Percentiles rank a stretch among this genome's conserved stretches.
Conservation (phyloP, 441 rosid species). For the Adansonia gregorii region DNA sequence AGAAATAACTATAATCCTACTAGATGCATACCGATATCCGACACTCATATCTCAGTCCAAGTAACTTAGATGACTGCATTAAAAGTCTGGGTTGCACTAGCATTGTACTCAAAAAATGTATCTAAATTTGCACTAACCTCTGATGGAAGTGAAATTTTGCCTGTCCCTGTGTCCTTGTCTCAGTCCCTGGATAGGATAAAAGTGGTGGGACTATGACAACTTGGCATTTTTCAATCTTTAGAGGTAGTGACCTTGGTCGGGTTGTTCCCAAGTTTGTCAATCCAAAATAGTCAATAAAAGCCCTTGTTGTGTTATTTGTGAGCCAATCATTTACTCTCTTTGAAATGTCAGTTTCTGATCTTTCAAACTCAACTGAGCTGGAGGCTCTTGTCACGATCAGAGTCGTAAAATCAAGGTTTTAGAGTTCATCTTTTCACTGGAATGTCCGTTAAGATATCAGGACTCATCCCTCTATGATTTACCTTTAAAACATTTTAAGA, state of each 20-base stretch:
- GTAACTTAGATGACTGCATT: neutral
- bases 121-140: neutral
- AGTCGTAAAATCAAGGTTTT: too few species aligned
- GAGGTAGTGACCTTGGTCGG: neutral
- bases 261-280: neutral
- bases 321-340: neutral
- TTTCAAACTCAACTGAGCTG: neutral
- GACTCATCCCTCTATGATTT: neutral
- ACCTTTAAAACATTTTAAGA: neutral
- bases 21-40: too few species aligned
- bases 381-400: neutral
- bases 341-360: neutral
- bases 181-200: conserved; percentile 23
- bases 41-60: too few species aligned
- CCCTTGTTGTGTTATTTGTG: neutral
- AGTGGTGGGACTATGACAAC: conserved; percentile 37
- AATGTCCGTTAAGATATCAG: too few species aligned
- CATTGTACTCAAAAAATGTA: conserved; percentile 2
- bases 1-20: too few species aligned
- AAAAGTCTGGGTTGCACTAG: conserved; percentile 7
- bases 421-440: too few species aligned
- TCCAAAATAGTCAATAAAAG: neutral
- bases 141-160: conserved; percentile 15
- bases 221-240: conserved; percentile 31
- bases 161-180: conserved; percentile 28